Conservation (phyloP, 23 red algal genomes). For the Pyropia haitanensis region DNA sequence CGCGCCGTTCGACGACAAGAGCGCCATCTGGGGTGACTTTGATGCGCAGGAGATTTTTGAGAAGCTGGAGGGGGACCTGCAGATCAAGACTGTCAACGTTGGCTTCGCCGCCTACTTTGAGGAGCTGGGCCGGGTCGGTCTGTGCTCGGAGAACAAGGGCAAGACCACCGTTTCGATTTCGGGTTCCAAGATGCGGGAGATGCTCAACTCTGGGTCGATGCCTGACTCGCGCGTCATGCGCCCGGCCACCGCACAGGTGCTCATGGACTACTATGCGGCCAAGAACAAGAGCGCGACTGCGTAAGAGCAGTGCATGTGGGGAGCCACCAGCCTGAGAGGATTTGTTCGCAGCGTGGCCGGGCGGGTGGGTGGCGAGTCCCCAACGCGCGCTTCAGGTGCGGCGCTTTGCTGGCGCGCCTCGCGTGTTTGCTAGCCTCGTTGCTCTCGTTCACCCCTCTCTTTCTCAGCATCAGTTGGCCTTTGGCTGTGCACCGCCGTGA, state of each 20-base stretch:
- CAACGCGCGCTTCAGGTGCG: too few relatives aligned
- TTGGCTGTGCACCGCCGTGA: too few relatives aligned
- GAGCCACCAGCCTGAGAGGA: too few relatives aligned
- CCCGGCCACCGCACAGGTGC: constrained; percentile 54
- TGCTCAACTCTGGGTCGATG: constrained; percentile 70
- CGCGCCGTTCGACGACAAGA: constrained; percentile 80
- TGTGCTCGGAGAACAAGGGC: constrained; percentile 69
- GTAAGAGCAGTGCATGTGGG: too few relatives aligned
- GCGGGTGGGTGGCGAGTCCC: too few relatives aligned
- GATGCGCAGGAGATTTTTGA: constrained; percentile 79
- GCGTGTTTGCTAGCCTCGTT: too few relatives aligned
- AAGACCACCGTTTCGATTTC: constrained; percentile 80
- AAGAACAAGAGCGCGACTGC: constrained; percentile 23
- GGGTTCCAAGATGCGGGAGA: constrained; percentile 84
- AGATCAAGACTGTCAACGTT: constrained; percentile 80
- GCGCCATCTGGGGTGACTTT: constrained; percentile 90
- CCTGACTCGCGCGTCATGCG: constrained; percentile 93
- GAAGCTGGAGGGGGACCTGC: constrained; percentile 54
- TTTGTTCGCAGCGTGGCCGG: too few relatives aligned
- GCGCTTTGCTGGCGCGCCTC: too few relatives aligned
- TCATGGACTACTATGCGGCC: constrained; percentile 70
- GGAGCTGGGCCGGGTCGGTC: constrained; percentile 70
- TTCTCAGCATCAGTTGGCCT: too few relatives aligned
- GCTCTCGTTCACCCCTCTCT: too few relatives aligned
- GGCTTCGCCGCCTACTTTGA: constrained; percentile 96